Percentiles rank a stretch among this genome's conserved stretches.
Evolutionary conservation across 1,284 basidiomycete species (phyloP).

Genomic region (Amylostereum chailletii): DNA sequence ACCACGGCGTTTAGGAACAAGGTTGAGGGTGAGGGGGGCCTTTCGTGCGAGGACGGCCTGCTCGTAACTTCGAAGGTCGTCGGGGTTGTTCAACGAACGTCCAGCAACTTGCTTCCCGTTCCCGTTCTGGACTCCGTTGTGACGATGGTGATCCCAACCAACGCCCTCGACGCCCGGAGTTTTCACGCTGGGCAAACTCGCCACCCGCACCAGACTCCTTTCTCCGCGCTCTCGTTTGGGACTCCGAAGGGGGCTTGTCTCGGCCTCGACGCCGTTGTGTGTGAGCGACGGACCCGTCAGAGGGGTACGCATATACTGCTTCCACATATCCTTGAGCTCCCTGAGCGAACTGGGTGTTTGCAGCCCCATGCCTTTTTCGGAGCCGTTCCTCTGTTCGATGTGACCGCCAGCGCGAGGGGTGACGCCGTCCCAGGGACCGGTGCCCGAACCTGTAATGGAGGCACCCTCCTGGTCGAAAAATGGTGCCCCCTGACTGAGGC

Average conservation of each 20-base stretch:
- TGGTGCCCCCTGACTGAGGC: constrained; percentile 44
- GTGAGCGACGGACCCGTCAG: constrained; percentile 35
- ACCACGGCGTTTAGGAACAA: constrained; percentile 28
- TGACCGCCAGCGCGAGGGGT: constrained; percentile 12
- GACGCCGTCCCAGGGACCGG: constrained; percentile 8
- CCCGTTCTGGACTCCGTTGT: constrained; percentile 10
- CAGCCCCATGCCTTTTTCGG: constrained; percentile 22
- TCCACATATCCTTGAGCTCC: constrained; percentile 68
- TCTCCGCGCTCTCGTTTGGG: constrained; percentile 14
- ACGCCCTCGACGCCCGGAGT: constrained; percentile 33
- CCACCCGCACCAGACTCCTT: constrained; percentile 42
- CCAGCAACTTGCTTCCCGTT: neutral
- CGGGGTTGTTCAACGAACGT: constrained; percentile 24
- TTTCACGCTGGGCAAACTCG: constrained; percentile 57
- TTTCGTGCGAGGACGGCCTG: constrained; percentile 63
- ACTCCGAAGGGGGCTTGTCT: constrained; percentile 17
- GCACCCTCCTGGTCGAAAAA: constrained; percentile 43
- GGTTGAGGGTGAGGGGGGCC: constrained; percentile 44
- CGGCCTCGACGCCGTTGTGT: constrained; percentile 12
- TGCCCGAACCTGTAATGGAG: constrained; percentile 10
- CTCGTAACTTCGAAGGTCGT: constrained; percentile 65
- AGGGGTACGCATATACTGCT: constrained; percentile 63
- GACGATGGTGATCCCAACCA: constrained; percentile 28
- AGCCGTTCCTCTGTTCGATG: constrained; percentile 8
- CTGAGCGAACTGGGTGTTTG: constrained; percentile 35